Evolutionary conservation across 495 filamentous ascomycete genomes (phyloP), one percentile per base, ranked within the genome.

Genomic region (Neurospora tetrasperma): DNA sequence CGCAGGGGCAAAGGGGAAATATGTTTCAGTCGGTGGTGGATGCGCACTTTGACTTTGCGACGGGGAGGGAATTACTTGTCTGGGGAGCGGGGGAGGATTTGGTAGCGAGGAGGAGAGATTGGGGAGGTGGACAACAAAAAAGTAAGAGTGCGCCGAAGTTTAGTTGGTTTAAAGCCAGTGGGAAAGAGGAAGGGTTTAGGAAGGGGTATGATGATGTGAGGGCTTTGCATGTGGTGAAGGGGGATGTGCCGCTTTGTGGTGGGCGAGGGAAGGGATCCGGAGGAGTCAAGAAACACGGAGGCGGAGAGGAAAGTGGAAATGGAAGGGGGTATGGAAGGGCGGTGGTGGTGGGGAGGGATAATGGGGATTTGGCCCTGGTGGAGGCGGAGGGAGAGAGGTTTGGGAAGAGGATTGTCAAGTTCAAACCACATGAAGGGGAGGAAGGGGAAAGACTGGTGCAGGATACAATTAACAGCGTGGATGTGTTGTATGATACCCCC

Each of bases 51-150:
- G 77, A 78, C 14, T 78, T 74, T 3, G 74, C 73, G 6, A 77
- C 74, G 11, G 76, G 76, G n/a, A 72, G 81, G 27, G 83, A 86
- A 74, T 43, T 85, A 23, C 76, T 85, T 2, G 78, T 82, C 2
- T 84, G 82, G 80, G 85, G 85, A 12, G 81, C 83, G 2, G 85
- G 85, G 2, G 82, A 86, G 71, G 80, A 85, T 43, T 71, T 85
- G 5, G 77, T 82, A 6, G 83, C 75, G 1, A 71, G 83, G 23
- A 70, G 80, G 5, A 79, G 81, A 3, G 70, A 79, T 48, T 80
- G 76, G 23, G 73, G 71, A 7, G 74, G 69, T 1, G 54, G 70
- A 2, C n/a, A 41, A 31, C n/a, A 41, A 31, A 43, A 42, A 3
- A 73, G 59, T 72, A 70, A 31, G 70, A 66, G 54, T 70, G 31